Conservation (phyloP, 176 grass and related monocot species). For the Elaeis guineensis region DNA sequence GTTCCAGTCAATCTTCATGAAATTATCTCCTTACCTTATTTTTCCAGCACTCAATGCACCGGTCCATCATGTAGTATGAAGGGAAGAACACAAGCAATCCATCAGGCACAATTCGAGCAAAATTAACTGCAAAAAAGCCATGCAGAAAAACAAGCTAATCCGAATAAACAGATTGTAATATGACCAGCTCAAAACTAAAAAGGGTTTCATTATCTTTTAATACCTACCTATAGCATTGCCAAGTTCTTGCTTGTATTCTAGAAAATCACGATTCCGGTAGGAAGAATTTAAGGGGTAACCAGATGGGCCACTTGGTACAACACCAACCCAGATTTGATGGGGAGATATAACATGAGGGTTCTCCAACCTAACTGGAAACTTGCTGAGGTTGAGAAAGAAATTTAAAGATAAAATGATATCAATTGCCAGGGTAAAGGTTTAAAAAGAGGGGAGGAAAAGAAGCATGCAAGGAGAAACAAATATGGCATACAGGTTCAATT, state of each 20-base stretch:
- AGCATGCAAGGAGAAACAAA: no score
- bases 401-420: slow-evolving; percentile 7
- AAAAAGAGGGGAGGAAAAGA: slow-evolving; percentile 8
- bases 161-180: background rate
- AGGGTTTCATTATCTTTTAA: no score
- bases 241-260: slow-evolving; percentile 95
- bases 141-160: background rate
- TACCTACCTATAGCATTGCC: slow-evolving; percentile 67
- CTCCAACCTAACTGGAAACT: slow-evolving; percentile 94
- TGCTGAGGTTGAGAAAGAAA: slow-evolving; percentile 41
- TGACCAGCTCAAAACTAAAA: no score
- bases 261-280: slow-evolving; percentile 60
- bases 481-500: slow-evolving; percentile 73
- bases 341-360: slow-evolving; percentile 92
- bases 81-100: slow-evolving; percentile 95
- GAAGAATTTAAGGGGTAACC: slow-evolving; percentile 94
- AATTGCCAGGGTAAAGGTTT: slow-evolving; percentile 11
- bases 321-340: slow-evolving; percentile 87
- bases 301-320: slow-evolving; percentile 81
- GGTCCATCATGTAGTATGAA: slow-evolving; percentile 98
- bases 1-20: slow-evolving; percentile 8
- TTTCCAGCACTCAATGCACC: slow-evolving; percentile 94
- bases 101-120: slow-evolving; percentile 91
- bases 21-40: slow-evolving; percentile 37
- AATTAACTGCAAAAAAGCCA: slow-evolving; percentile 58